Evolutionary conservation across 805 yeast species (phyloP), one percentile per base, ranked within the genome.

Genomic region (Zygosaccharomyces gambellarensis): DNA sequence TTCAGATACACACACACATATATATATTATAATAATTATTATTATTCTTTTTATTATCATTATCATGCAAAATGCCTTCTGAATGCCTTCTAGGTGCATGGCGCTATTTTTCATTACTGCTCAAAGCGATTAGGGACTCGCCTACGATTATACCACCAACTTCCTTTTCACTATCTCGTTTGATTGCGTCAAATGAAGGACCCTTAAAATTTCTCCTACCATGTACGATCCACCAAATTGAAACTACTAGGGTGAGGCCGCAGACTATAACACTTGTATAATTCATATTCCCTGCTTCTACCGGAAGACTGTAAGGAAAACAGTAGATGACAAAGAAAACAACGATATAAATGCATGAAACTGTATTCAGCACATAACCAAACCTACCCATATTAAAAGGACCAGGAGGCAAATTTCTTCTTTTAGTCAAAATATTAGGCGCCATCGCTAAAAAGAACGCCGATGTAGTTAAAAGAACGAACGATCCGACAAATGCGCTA

Each of bases 311-410:
- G 30, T 48, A 48, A 7, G 51, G 51, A 31, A 48, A 48, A 23
- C 51, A 48, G 36, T 48, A 48, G 14, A 48, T 48, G 21, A 45
- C 51, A 21, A 45, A 44, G 27, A 44, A 48, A 17, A 40, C 51
- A 9, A 44, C 19, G 39, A 45, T 48, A 43, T 39, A 45, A 8
- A 48, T 25, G 28, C 51, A 43, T 7, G 51, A 25, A 25, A 45
- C 27, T 27, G 39, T 39, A 27, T 48, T 48, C 32, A 48, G 22
- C 14, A 36, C 48, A 45, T 48, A 45, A 29, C 51, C 48, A 36
- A 10, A 45, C 32, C 29, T 48, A 11, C 51, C 51, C 17, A 43
- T 38, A 47, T 44, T 44, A 32, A 48, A 48, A 5, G 38, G 14
- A 9, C 43, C 45, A 22, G 38, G 23, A 19, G 36, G 43, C n/a